Percentiles rank a stretch among this genome's conserved stretches.
Conservation (phyloP, 2,329 filamentous ascomycete species). For the Sporothrix brasiliensis region DNA sequence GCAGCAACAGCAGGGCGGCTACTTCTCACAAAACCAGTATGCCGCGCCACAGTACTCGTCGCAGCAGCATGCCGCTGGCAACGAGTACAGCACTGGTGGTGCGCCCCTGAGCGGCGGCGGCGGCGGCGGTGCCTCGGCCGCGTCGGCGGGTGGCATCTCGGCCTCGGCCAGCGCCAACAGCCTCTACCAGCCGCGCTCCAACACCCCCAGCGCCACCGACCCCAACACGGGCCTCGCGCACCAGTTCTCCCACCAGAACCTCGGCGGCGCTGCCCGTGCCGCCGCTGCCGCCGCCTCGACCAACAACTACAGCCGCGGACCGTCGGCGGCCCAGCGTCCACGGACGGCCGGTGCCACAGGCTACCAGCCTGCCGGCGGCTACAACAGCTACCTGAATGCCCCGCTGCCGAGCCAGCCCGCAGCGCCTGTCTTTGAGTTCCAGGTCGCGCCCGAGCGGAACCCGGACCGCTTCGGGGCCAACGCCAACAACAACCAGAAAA, state of each 20-base stretch:
- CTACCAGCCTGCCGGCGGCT: constrained; percentile 60
- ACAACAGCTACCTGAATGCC: constrained; percentile 61
- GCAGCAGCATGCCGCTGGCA: constrained; percentile 42
- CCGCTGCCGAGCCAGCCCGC: constrained; percentile 65
- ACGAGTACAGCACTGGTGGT: constrained; percentile 22
- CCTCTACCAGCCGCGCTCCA: constrained; percentile 56
- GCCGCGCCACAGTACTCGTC: constrained; percentile 38
- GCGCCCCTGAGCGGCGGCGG: constrained; percentile 36
- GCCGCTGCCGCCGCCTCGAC: constrained; percentile 43
- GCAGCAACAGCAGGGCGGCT: constrained; percentile 44
- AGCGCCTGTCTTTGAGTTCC: constrained; percentile 70
- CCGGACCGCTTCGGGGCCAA: constrained; percentile 73
- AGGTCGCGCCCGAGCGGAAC: constrained; percentile 80
- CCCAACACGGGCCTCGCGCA: constrained; percentile 89
- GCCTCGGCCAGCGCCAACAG: constrained; percentile 36
- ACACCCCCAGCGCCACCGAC: constrained; percentile 64
- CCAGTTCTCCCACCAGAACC: constrained; percentile 95
- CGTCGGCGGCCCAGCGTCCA: constrained; percentile 74
- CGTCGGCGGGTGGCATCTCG: constrained; percentile 5
- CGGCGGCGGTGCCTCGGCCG: not conserved
- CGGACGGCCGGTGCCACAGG: constrained; percentile 75
- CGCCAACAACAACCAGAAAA: constrained; percentile 71
- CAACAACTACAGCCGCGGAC: constrained; percentile 68
- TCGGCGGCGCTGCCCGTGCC: constrained; percentile 71
- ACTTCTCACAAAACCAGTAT: constrained; percentile 61